phyloP scores from a whole-genome alignment of 2,329 filamentous ascomycete genomes.

The Diaporthe sp. region DNA sequence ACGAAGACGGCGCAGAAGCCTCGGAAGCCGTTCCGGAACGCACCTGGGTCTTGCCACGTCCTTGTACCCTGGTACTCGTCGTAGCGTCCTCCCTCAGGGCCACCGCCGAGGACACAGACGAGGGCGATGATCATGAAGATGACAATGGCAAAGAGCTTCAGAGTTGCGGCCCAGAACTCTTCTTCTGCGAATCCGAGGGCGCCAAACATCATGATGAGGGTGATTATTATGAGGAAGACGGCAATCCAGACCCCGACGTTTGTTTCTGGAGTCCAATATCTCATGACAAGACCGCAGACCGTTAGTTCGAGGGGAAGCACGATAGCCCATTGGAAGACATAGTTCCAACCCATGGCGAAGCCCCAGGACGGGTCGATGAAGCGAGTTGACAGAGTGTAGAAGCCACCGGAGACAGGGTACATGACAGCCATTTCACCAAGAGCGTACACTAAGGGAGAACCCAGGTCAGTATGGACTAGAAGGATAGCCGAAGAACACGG shows the following conservation, averaged over 20 bases:
- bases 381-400: constrained; percentile 66
- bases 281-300: constrained; percentile 58
- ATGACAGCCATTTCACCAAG: constrained; percentile 67
- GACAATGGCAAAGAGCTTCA: constrained; percentile 68
- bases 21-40: constrained; percentile 79
- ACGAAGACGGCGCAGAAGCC: constrained; percentile 79
- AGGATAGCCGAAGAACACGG: no score
- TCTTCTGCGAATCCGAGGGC: constrained; percentile 67
- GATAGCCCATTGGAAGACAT: constrained; percentile 60
- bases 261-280: constrained; percentile 58
- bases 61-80: constrained; percentile 59
- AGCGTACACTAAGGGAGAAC: constrained; percentile 58
- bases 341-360: constrained; percentile 58
- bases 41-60: constrained; percentile 61
- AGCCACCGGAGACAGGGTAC: constrained; percentile 67
- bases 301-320: constrained; percentile 60
- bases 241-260: constrained; percentile 64
- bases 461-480: background rate
- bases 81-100: constrained; percentile 59
- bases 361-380: constrained; percentile 69
- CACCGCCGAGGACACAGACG: constrained; percentile 69
- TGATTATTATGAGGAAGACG: constrained; percentile 63
- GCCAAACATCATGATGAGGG: constrained; percentile 66
- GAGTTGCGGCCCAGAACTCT: constrained; percentile 66
- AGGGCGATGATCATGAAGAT: constrained; percentile 74